Base-by-base conservation (phyloP, 371 early-diverging fungal genomes). In the Mortierella sp. region DNA sequence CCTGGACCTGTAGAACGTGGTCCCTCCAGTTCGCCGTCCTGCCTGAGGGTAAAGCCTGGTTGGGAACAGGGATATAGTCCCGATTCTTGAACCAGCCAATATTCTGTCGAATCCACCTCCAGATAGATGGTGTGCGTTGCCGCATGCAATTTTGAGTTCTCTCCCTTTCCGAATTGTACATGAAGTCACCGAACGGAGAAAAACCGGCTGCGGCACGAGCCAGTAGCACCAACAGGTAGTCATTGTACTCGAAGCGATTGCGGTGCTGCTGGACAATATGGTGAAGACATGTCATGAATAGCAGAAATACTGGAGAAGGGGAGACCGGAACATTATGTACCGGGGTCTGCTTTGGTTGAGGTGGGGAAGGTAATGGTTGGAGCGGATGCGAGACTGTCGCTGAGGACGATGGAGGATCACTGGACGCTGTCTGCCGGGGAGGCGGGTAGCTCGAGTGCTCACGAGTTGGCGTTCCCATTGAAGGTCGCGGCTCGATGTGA, bases 221-320 rank as follows among this genome's bases (percentile, higher is more conserved):
- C 0, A 81, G 52, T 37, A 78, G 60, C 7, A 79, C 56, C 3
- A 81, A 64, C 8, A 81, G 26, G 19, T 80, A 79, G 50, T 79
- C 80, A 34, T 81, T 81, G 58, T 70, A 81, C 41, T 81, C 81
- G 43, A 81, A 81, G n/a, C 49, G 50, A 6, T 27, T 31, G 14
- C 80, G 80, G 46, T 75, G 66, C 42, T 81, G 81, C 43, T 78
- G 56, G 1, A 79, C 50, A 44, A 81, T 64, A 26, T 80, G 80
- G 26, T 79, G 81, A 3, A 81, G 42, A 28, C 81, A 79, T 1
- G 81, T 81, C 41, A 81, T 32, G 52, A 81, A 81, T 27, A 81
- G 72, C 15, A 81, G 53, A 51, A 81, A 81, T 3, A 81, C 73
- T 6, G 81, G 81, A 11, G 81, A 70, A 3, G 81, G 66, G 4